Evolutionary conservation across 345 rosid genomes (phyloP), one percentile per base, ranked within the genome.

Genomic region (Iberis pinnata): DNA sequence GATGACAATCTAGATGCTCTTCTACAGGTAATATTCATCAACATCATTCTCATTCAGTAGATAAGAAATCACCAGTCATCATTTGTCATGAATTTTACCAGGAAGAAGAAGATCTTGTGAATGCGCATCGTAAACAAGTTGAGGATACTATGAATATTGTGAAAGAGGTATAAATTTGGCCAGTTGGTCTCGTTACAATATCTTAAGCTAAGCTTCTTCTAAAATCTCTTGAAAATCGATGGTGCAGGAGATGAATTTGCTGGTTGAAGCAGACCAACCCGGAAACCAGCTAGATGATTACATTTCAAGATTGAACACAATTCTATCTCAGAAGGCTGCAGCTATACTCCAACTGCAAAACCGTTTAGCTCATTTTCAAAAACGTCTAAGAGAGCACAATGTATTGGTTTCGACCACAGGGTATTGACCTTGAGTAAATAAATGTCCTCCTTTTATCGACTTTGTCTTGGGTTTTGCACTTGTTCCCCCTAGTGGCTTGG

Each of bases 91-190:
- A 29, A 26, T 54, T 43, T 27, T 59, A n/a, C 22, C 76, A 87
- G 96, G 98, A 90, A 77, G 96, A 87, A 56, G 95, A 84, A 71
- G 96, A 90, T 69, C 88, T 92, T 25, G 95, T 92, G 29, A 87
- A 78, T 77, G 98, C 98, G 33, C 98, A 92, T 45, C 73, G 98
- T 26, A 83, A 81, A 59, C 93, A 82, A 60, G 96, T 87, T 52
- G 98, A 92, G 75, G 93, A 84, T 24, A 92, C 98, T 1, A 92
- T 92, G 96, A 83, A 80, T 66, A 80, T 92, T 39, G 98, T 92
- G 19, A 88, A 66, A 71, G 98, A 90, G 96, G 96, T 90, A 72
- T 20, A n/a, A n/a, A n/a, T n/a, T n/a, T n/a, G n/a, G n/a, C n/a
- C 49, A 22, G 8, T n/a, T n/a, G n/a, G n/a, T n/a, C n/a, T n/a